Evolutionary conservation across 139 green algal species (phyloP).

Genomic region (Coelastrella sp.): DNA sequence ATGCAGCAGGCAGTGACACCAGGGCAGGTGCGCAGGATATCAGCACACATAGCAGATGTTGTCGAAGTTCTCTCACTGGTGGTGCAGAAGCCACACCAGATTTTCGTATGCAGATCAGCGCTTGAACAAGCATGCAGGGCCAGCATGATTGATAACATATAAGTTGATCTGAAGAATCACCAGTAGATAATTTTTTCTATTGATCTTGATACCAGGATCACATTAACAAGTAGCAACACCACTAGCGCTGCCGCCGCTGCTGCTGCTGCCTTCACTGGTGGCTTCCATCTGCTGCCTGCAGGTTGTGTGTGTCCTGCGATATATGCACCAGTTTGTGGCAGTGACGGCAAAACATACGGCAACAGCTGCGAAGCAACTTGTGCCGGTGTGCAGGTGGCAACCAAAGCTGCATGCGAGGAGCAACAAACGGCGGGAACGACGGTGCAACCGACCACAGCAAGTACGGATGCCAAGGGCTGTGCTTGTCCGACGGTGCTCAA

Average conservation of each 20-base stretch:
- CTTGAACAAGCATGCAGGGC: no score
- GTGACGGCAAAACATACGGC: conserved; percentile 52
- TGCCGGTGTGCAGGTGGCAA: not conserved
- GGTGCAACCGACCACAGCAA: not conserved
- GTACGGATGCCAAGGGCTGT: conserved; percentile 23
- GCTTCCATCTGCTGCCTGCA: conserved; percentile 9
- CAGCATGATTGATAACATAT: no score
- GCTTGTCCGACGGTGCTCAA: conserved; percentile 17
- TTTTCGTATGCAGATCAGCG: no score
- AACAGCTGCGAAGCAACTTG: conserved; percentile 48
- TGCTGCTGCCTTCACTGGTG: conserved; percentile 22
- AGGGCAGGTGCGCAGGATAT: no score
- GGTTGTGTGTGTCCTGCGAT: conserved; percentile 35
- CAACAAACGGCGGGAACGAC: not conserved
- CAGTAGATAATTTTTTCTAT: no score
- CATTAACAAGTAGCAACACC: no score
- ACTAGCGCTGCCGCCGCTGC: not conserved
- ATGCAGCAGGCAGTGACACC: no score
- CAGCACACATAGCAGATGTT: no score
- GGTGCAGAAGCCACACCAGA: no score
- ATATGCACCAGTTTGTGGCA: conserved; percentile 51
- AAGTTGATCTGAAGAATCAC: no score
- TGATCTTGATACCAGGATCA: no score
- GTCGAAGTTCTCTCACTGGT: no score
- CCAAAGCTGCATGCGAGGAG: not conserved